Conservation (phyloP, 2,329 filamentous ascomycete species). For the Fusarium floridanum region DNA sequence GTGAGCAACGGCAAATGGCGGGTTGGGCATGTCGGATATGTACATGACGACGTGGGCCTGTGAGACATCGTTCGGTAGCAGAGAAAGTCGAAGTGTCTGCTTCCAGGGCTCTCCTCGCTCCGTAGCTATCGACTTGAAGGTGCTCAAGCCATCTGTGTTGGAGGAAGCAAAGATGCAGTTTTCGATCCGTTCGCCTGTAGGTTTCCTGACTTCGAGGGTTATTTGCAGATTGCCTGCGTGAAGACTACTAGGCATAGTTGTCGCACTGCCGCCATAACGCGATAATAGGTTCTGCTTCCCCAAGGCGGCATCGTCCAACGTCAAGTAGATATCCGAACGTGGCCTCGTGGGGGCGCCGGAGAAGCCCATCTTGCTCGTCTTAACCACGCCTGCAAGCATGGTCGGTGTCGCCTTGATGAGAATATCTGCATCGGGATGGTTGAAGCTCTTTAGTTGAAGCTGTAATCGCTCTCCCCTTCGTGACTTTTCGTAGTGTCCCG, state of each 20-base stretch:
- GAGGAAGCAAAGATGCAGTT: constrained; percentile 89
- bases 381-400: constrained; percentile 81
- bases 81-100: constrained; percentile 84
- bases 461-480: constrained; percentile 81
- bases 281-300: constrained; percentile 80
- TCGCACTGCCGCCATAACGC: constrained; percentile 78
- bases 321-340: constrained; percentile 95
- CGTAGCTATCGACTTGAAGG: constrained; percentile 87
- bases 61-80: constrained; percentile 83
- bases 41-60: constrained; percentile 91
- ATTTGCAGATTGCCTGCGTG: constrained; percentile 84
- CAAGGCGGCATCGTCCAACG: constrained; percentile 82
- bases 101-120: constrained; percentile 88
- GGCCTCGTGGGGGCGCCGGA: constrained; percentile 89
- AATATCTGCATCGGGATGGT: constrained; percentile 79
- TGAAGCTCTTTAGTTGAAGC: constrained; percentile 83
- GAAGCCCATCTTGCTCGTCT: constrained; percentile 92
- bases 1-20: constrained; percentile 91
- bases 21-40: constrained; percentile 85
- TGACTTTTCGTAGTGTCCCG: constrained; percentile 81
- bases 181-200: constrained; percentile 84
- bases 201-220: constrained; percentile 86
- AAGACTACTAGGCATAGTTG: constrained; percentile 72
- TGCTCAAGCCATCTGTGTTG: constrained; percentile 81
- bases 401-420: constrained; percentile 91